Base-by-base conservation (phyloP, 2,329 filamentous ascomycete species). In the Albifimbria verrucaria region DNA sequence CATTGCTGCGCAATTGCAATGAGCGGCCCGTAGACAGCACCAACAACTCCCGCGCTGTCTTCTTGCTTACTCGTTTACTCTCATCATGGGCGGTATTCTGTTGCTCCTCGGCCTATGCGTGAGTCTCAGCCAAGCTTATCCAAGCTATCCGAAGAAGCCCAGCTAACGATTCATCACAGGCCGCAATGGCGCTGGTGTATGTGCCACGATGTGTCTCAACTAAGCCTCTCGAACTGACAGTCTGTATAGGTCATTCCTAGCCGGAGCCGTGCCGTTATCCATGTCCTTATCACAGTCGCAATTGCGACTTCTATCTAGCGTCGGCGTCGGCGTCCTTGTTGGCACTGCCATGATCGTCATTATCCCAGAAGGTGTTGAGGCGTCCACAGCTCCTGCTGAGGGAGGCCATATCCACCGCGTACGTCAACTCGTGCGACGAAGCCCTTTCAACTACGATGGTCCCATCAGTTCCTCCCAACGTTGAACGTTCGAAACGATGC, bases 261-360 rank as follows among this genome's bases (percentile, higher is more conserved):
- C 93, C 61, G 94, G 94, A 72, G 88, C 91, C 61, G 78, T 99
- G 59, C 94, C 94, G 36, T 79, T 99, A 49, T 92, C 91, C 53
- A 90, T 99, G 77, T 84, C 87, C 53, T 81, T 99, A 23, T 93
- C 92, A 25, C 86, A 89, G 55, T 90, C 91, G 43, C 91, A 96
- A 70, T 77, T 97, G 53, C 88, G 93, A 66, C 77, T 96, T 48
- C 89, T 97, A 67, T 95, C 93, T 21, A 92, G 92, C 53, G 83
- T 97, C 68, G 94, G 94, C 50, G 91, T 96, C 70, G 94, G 94
- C 44, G 89, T 99, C 49, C 78, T 99, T 9, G 92, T 99, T 17
- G 94, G 94, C 32, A 97, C 94, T 24, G 93, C 93, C 1, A 81
- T 99, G 59, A 93, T 97, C 59, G 92, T 99, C 26, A 97, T 99